Percentiles rank a stretch among this genome's conserved stretches.
Evolutionary conservation across 148 eudicot species (phyloP).

Genomic region (Cornus florida): DNA sequence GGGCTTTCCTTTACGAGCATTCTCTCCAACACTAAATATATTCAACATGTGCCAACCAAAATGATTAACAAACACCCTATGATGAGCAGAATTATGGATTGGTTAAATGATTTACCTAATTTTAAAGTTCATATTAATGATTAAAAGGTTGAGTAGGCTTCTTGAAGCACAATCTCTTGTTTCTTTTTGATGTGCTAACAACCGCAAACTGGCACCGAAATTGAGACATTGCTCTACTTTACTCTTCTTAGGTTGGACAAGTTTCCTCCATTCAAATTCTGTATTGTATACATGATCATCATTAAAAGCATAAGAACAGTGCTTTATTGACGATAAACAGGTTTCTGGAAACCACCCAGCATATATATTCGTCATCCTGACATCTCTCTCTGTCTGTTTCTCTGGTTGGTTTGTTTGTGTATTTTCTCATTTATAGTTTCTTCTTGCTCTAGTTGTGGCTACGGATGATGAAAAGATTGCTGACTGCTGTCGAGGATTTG

Average conservation of each 20-base stretch:
- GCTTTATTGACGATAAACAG: neutral
- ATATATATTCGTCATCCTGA: neutral
- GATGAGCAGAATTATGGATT: neutral
- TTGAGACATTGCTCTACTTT: neutral
- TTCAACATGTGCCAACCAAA: neutral
- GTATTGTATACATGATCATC: neutral
- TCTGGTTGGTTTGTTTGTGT: neutral
- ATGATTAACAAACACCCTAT: neutral
- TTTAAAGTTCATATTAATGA: neutral
- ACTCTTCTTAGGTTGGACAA: neutral
- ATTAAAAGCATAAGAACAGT: neutral
- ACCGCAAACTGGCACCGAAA: neutral
- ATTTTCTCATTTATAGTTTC: neutral
- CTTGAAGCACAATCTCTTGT: neutral
- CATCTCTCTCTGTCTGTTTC: neutral
- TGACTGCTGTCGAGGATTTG: slow-evolving; percentile 88
- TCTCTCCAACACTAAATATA: neutral
- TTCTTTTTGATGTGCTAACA: neutral
- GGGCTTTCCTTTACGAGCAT: neutral
- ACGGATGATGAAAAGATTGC: slow-evolving; percentile 98
- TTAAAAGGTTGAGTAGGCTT: neutral
- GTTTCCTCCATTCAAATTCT: neutral
- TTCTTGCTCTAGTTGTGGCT: slow-evolving; percentile 75
- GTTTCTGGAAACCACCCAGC: neutral
- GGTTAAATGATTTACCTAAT: neutral